Evolutionary conservation across 805 yeast species (phyloP).

Genomic region (Pichia insulana): DNA sequence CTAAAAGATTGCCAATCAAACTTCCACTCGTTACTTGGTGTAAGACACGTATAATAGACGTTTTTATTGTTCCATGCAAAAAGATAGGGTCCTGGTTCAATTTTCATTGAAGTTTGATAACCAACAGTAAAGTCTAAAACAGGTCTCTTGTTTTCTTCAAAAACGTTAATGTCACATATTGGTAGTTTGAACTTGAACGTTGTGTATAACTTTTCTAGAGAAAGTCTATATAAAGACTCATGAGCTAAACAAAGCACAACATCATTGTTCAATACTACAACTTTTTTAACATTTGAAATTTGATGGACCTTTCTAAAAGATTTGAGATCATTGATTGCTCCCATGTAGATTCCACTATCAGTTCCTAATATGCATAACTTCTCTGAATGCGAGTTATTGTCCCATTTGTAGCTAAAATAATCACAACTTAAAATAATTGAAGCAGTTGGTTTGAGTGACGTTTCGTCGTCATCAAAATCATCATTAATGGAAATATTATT

Average conservation of each 20-base stretch:
- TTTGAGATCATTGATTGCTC: slow-evolving; percentile 29
- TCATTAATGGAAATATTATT: neutral
- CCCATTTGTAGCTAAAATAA: slow-evolving; percentile 5
- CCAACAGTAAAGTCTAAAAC: slow-evolving; percentile 62
- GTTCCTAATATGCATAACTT: slow-evolving; percentile 50
- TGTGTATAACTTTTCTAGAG: slow-evolving; percentile 51
- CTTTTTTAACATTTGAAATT: slow-evolving; percentile 42
- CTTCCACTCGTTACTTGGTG: slow-evolving; percentile 21
- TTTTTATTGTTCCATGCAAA: slow-evolving; percentile 48
- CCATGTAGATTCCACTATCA: slow-evolving; percentile 52
- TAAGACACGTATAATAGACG: slow-evolving; percentile 27
- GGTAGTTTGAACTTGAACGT: slow-evolving; percentile 42
- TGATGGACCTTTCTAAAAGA: slow-evolving; percentile 56
- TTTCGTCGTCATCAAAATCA: neutral
- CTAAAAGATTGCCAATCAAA: slow-evolving; percentile 21
- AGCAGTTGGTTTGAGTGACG: neutral
- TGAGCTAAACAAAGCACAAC: slow-evolving; percentile 52
- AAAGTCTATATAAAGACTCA: slow-evolving; percentile 50
- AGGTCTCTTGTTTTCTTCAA: slow-evolving; percentile 28
- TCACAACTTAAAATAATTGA: slow-evolving; percentile 9
- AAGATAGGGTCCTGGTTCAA: slow-evolving; percentile 23
- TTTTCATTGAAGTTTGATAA: slow-evolving; percentile 53
- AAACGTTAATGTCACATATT: slow-evolving; percentile 29
- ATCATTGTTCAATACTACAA: slow-evolving; percentile 51
- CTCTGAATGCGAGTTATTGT: slow-evolving; percentile 1